Base-by-base conservation (phyloP, 345 rosid genomes). In the Hevea brasiliensis region DNA sequence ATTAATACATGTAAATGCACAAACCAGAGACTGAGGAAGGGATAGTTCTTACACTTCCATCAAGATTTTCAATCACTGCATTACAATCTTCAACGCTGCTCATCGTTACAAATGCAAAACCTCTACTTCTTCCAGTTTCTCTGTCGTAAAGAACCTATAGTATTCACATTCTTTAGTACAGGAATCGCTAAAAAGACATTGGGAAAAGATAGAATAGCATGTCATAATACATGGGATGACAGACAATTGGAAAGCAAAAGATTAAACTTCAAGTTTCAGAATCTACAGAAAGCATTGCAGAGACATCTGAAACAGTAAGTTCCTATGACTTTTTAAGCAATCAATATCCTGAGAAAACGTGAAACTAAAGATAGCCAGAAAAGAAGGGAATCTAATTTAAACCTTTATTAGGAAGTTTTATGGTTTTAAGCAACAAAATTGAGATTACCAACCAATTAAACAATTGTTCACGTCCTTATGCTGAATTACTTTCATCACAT, bases 51-150 rank as follows among this genome's bases (percentile, higher is more conserved):
- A 95, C 99, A 74, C 87, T 85, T 80, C 98, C 98, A 87, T 89
- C 93, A 17, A 95, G 96, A 59, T 95, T 95, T 54, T 89, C 81
- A 53, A 91, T 86, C 37, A 91, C 89, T 24, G 72, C 40, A 45
- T 88, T 82, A 56, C 98, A 92, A 61, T 92, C 96, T 77, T 92
- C 97, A 64, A 92, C 51, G 29, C 72, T 95, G 73, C 92, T 92
- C 98, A 95, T 95, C 6, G 94, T 89, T 56, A 91, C 97, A 61
- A 95, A 95, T 13, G 96, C 98, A 40, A 90, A 95, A 12, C 99
- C 99, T 79, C 92, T 86, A 76, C 97, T 92, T 79, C 82, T 90
- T 65, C 97, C 97, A 4, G 92, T 88, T 8, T 87, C 83, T 81
- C 97, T 87, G 53, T 94, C 77, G 61, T 94, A 90, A 54, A 94